Evolutionary conservation across 352 stramenopile species (phyloP), one percentile per base, ranked within the genome.

Genomic region (Pythium phragmitis): DNA sequence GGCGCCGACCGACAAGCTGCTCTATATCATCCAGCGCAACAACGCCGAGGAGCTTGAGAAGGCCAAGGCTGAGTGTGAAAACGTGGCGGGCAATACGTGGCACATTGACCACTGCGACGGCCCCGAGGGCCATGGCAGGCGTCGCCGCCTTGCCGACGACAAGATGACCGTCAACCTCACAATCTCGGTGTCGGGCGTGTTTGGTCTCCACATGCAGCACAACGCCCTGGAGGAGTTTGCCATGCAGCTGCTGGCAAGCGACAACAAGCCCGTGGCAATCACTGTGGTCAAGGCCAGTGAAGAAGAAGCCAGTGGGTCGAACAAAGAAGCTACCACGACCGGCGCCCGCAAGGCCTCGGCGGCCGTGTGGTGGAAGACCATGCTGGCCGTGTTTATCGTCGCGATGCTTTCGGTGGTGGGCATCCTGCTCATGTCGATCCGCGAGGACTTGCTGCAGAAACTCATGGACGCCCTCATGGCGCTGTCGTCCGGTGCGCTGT

Each of bases 401-500:
- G 60, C 79, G 1, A 53, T 85, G 23, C 74, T 88, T 0, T 77
- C 70, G 33, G 69, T 88, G 34, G 70, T 76, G 23, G 75, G 75
- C 14, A 75, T 82, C 34, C 34, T 82, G 33, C 51, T 80, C 19
- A 63, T 82, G 39, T 67, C 63, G 45, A 58, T 79, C 21, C 69
- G 68, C 11, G 36, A 67, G n/a, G 65, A n/a, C 12, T 4, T 69
- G 11, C 60, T 80, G 41, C 53, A 68, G 2, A 73, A 70, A 17
- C 47, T 80, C 2, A 79, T 79, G 73, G 73, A 79, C 37, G 70
- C 73, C 0, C 72, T 82, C 59, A 72, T 85, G 69, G 77, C 75
- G 7, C 78, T 94, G 55, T 88, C 82, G 2, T 63, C 72, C 23
- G 88, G 87, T 14, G 85, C 88, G 2, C 53, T 96, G 4, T 80